These are phyloP conservation scores for Pyronema domesticum DNA, from an alignment of 495 filamentous ascomycete genomes.

Conservation along the genomic window DNA sequence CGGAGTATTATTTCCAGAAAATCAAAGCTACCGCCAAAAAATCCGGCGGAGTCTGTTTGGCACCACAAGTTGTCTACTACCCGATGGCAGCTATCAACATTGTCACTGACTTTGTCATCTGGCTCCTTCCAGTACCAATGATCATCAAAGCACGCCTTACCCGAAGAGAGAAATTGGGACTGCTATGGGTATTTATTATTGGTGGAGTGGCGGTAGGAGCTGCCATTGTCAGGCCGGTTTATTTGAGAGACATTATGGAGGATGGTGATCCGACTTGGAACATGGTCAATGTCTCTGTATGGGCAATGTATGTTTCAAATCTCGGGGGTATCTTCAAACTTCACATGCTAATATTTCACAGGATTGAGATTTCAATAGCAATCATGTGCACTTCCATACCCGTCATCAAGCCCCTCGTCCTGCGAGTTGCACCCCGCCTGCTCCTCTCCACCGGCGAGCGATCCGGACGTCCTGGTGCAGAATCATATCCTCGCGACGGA, in stretches of 20 bases:
- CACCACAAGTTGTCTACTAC: slow-evolving; percentile 5
- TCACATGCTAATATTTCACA: slow-evolving; percentile 25
- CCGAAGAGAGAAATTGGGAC: slow-evolving; percentile 25
- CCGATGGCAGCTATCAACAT: slow-evolving; percentile 36
- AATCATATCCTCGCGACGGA: not conserved
- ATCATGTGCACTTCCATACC: slow-evolving; percentile 34
- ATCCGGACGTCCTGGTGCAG: not conserved
- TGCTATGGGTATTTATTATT: slow-evolving; percentile 29
- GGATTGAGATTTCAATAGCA: slow-evolving; percentile 32
- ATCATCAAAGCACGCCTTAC: slow-evolving; percentile 31
- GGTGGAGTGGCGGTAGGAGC: slow-evolving; percentile 16
- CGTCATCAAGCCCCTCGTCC: slow-evolving; percentile 29
- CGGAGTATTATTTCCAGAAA: slow-evolving; percentile 4
- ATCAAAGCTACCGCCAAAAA: not conserved
- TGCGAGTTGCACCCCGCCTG: slow-evolving; percentile 22
- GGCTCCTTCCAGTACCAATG: slow-evolving; percentile 35
- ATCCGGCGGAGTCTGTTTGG: not conserved
- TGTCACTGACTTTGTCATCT: slow-evolving; percentile 32
- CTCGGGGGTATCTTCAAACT: not conserved
- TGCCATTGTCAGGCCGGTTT: not conserved
- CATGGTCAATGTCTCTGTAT: slow-evolving; percentile 1
- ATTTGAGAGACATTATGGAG: slow-evolving; percentile 3
- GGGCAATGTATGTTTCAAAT: not conserved
- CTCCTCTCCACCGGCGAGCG: slow-evolving; percentile 12
- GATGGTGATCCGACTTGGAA: slow-evolving; percentile 4